Evolutionary conservation across 768 basidiomycete genomes (phyloP).

Genomic region (Pleurotus tuoliensis): DNA sequence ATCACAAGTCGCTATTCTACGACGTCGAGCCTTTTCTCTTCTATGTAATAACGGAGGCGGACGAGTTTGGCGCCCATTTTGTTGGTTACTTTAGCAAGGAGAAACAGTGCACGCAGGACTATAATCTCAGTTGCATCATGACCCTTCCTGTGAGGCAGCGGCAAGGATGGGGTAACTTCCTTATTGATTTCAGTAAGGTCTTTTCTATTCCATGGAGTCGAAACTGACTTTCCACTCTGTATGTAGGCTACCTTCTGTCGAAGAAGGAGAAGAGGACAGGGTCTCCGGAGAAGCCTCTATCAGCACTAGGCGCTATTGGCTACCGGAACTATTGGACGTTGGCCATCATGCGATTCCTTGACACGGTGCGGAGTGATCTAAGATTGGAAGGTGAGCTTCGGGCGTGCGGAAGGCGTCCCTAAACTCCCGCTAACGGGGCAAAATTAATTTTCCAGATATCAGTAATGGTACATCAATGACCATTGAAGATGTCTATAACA

Average conservation of each 20-base stretch:
- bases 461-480: slow-evolving; percentile 87
- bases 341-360: slow-evolving; percentile 74
- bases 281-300: slow-evolving; percentile 95
- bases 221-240: no score
- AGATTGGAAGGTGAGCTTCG: slow-evolving; percentile 67
- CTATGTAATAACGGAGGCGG: slow-evolving; percentile 93
- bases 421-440: background rate
- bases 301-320: slow-evolving; percentile 87
- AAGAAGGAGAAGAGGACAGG: slow-evolving; percentile 90
- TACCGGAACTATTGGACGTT: slow-evolving; percentile 95
- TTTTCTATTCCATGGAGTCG: background rate
- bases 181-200: slow-evolving; percentile 95
- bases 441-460: slow-evolving; percentile 53
- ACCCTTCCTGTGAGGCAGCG: slow-evolving; percentile 92
- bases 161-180: slow-evolving; percentile 93
- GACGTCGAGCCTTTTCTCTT: slow-evolving; percentile 99
- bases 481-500: slow-evolving; percentile 77
- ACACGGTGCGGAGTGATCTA: slow-evolving; percentile 53
- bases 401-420: background rate
- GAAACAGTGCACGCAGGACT: slow-evolving; percentile 92
- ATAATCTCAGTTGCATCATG: slow-evolving; percentile 99
- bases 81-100: slow-evolving; percentile 99
- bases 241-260: slow-evolving; percentile 86
- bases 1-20: slow-evolving; percentile 98
- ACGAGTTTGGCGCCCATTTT: slow-evolving; percentile 88